Percentiles rank a stretch among this genome's conserved stretches.
These are phyloP conservation scores for Rosa lucieae DNA, from an alignment of 306 rosid genomes.

Conservation along the genomic window DNA sequence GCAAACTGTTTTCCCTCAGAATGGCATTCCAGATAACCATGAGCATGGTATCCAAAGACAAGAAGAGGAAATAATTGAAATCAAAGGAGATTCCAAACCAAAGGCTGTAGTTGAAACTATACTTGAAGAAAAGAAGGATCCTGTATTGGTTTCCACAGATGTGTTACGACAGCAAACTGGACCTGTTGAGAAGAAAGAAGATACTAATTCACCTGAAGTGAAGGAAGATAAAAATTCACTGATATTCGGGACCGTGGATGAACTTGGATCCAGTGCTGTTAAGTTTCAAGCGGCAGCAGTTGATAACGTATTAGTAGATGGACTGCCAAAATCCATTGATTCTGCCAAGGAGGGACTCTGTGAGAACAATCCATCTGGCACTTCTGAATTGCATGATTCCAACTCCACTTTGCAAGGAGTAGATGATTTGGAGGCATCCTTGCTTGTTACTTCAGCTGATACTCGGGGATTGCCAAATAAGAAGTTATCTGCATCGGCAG, in stretches of 20 bases:
- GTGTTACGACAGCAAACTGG: conserved; percentile 43
- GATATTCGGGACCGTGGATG: conserved; percentile 38
- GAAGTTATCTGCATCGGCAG: conserved; percentile 94
- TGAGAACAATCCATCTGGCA: conserved; percentile 43
- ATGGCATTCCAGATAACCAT: conserved; percentile 34
- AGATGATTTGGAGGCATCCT: conserved; percentile 51
- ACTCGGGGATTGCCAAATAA: conserved; percentile 45
- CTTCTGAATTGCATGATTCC: conserved; percentile 48
- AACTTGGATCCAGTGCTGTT: conserved; percentile 34
- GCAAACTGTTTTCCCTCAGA: conserved; percentile 60
- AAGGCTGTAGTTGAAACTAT: conserved; percentile 35
- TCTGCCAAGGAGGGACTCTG: conserved; percentile 40
- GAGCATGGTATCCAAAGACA: conserved; percentile 40
- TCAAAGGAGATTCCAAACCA: conserved; percentile 35
- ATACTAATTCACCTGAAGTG: conserved; percentile 28
- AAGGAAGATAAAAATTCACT: conserved; percentile 39
- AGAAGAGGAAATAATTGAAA: conserved; percentile 46
- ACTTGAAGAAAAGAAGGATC: conserved; percentile 39
- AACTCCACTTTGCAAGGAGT: conserved; percentile 39
- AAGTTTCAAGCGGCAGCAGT: conserved; percentile 49
- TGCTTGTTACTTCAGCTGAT: conserved; percentile 43
- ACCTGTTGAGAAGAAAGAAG: conserved; percentile 50
- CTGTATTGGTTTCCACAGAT: conserved; percentile 37
- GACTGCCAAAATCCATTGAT: conserved; percentile 34
- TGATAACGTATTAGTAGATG: conserved; percentile 33